A percentile compares a stretch with the other conserved stretches of the same genome.
These are phyloP conservation scores for Neonothopanus nambi DNA, from an alignment of 1,284 basidiomycete species.

Conservation along the genomic window DNA sequence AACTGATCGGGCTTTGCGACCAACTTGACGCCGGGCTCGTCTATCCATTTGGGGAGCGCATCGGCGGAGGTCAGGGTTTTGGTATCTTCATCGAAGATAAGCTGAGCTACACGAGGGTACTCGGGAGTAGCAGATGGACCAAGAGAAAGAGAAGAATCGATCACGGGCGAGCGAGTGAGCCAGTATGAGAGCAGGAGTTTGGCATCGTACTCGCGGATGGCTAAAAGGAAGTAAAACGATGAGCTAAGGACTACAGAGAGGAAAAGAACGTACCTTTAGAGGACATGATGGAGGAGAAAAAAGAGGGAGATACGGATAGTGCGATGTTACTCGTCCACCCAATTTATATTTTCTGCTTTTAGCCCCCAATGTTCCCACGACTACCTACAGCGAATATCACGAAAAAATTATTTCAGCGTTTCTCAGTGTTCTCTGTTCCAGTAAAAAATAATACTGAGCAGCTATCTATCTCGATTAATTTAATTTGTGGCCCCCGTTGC, in stretches of 20 bases:
- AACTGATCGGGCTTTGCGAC: conserved; percentile 97
- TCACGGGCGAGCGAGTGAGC: conserved; percentile 82
- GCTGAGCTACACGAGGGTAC: conserved; percentile 74
- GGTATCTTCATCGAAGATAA: conserved; percentile 85
- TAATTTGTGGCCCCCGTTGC: background rate
- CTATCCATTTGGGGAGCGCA: conserved; percentile 80
- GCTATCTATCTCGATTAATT: no score
- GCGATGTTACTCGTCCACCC: background rate
- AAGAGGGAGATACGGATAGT: conserved; percentile 1
- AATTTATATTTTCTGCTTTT: conserved; percentile 1
- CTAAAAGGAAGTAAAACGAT: conserved; percentile 36
- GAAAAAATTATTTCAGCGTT: background rate
- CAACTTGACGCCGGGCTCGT: conserved; percentile 69
- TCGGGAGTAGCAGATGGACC: conserved; percentile 60
- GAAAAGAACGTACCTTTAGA: conserved; percentile 31
- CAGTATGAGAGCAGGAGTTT: conserved; percentile 94
- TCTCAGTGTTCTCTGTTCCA: background rate
- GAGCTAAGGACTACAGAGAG: conserved; percentile 1
- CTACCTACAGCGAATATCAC: background rate
- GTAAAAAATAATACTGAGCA: no score
- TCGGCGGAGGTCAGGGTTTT: conserved; percentile 80
- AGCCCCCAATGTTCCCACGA: conserved; percentile 17
- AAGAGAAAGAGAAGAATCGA: conserved; percentile 39
- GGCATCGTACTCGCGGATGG: conserved; percentile 93
- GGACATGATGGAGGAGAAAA: conserved; percentile 28